These are phyloP conservation scores for Telopea speciosissima DNA, from an alignment of 177 flowering plant genomes.

Conservation along the genomic window DNA sequence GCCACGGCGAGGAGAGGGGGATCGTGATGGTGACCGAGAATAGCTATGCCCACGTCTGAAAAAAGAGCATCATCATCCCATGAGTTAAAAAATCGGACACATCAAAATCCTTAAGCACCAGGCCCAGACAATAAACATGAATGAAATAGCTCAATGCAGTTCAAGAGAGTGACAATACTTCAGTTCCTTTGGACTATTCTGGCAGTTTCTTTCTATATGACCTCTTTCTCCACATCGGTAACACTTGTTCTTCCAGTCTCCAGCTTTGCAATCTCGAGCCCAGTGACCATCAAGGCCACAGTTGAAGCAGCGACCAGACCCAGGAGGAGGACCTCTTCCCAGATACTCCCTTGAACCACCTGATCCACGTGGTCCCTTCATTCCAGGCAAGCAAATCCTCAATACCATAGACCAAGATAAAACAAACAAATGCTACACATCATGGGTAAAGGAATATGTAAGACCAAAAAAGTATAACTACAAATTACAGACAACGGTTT, in stretches of 20 bases:
- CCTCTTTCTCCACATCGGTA: conserved; percentile 96
- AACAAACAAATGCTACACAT: neutral
- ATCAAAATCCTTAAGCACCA: neutral
- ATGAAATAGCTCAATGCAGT: too few species aligned
- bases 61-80: neutral
- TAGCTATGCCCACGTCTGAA: conserved; percentile 46
- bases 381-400: neutral
- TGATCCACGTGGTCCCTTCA: conserved; percentile 72
- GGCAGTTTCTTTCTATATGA: conserved; percentile 83
- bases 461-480: neutral
- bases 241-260: conserved; percentile 97
- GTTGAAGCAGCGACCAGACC: conserved; percentile 94
- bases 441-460: neutral
- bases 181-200: conserved; percentile 77
- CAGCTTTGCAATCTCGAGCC: conserved; percentile 98
- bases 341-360: conserved; percentile 65
- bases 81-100: too few species aligned
- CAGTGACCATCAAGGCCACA: conserved; percentile 98
- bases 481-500: neutral
- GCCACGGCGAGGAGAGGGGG: conserved; percentile 65
- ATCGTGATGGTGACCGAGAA: conserved; percentile 43
- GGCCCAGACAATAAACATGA: neutral
- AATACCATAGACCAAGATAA: neutral
- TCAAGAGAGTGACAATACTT: conserved; percentile 28
- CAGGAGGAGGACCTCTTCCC: conserved; percentile 94